Base-by-base conservation (phyloP, 805 yeast genomes). In the Wickerhamomyces bisporus region DNA sequence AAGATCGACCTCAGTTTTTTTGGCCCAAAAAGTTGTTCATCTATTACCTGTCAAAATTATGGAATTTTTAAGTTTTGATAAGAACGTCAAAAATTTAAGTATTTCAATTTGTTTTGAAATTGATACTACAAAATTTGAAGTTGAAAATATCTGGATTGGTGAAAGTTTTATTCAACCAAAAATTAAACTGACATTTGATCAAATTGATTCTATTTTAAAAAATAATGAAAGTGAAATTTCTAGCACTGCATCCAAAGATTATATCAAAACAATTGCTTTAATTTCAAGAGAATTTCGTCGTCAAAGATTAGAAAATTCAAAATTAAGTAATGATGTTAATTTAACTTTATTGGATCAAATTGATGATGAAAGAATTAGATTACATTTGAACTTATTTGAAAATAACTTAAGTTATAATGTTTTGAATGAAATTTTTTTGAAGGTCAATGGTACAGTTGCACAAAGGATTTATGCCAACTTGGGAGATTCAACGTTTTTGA, bases 361-460 rank as follows among this genome's bases (percentile, higher is more conserved):
- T 40, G 97, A 89, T 59, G 96, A 89, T 53, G 96, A 88, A 50
- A 78, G 75, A 45, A 86, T 81, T 10, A 73, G 80, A 34, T 72
- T 84, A 38, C 75, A 78, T 47, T 66, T 86, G 56, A 87, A 87
- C 54, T 73, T 87, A 17, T 85, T 82, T 59, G 79, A 82, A 42
- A 70, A 74, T 27, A 70, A 73, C 34, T 59, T 67, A 12, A 76
- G 85, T 0, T 69, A 71, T 29, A 70, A 75, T 32, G 65, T 87
- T 29, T 65, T 86, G 20, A 74, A 81, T 32, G 98, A 93, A 61
- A 70, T 93, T 24, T 74, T 79, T 51, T 79, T 82, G 50, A 85
- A 80, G 57, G 94, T 82, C 5, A 91, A 93, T 61, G 69, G 78
- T 30, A 86, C 94, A 1, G 79, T 93, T 39, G 98, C 98, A 1